These are phyloP conservation scores for Mrakia blollopis DNA, from an alignment of 768 basidiomycete species.

Conservation along the genomic window DNA sequence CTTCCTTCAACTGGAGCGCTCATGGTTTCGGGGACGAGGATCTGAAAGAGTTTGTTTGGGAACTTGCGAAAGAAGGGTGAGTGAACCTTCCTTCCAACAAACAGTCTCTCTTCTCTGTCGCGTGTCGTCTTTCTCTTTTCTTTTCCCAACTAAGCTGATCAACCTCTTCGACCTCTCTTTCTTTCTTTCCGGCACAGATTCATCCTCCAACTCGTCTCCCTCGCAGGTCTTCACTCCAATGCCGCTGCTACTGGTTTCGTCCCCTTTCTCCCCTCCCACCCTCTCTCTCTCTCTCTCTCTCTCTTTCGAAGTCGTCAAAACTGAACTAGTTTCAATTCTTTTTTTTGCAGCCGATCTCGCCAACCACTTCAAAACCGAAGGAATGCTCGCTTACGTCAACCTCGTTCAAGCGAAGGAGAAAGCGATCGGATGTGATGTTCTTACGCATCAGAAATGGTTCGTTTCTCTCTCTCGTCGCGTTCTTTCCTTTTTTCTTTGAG, in stretches of 20 bases:
- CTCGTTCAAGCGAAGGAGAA: conserved; percentile 82
- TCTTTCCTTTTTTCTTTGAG: neutral
- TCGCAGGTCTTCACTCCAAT: conserved; percentile 82
- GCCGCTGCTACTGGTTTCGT: conserved; percentile 73
- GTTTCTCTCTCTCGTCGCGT: too few relatives aligned
- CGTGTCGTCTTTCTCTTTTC: neutral
- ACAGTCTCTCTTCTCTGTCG: too few relatives aligned
- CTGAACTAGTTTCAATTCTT: neutral
- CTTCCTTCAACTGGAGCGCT: conserved; percentile 87
- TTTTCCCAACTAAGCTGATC: neutral
- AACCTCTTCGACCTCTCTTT: neutral
- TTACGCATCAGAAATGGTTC: conserved; percentile 91
- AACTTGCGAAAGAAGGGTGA: conserved; percentile 80
- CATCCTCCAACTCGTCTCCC: conserved; percentile 79
- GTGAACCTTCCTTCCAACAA: too few relatives aligned
- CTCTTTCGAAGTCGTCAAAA: neutral
- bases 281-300: neutral
- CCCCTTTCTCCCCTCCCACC: conserved; percentile 32
- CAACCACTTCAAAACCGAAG: conserved; percentile 71
- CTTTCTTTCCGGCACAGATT: conserved; percentile 54
- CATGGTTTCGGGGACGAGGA: conserved; percentile 70
- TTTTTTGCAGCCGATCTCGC: conserved; percentile 64
- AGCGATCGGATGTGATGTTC: conserved; percentile 79
- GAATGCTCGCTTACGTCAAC: conserved; percentile 89
- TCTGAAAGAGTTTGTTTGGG: conserved; percentile 82